Percentiles rank a stretch among this genome's conserved stretches.
Evolutionary conservation across 306 rosid genomes (phyloP).

Genomic region (Lotus japonicus): DNA sequence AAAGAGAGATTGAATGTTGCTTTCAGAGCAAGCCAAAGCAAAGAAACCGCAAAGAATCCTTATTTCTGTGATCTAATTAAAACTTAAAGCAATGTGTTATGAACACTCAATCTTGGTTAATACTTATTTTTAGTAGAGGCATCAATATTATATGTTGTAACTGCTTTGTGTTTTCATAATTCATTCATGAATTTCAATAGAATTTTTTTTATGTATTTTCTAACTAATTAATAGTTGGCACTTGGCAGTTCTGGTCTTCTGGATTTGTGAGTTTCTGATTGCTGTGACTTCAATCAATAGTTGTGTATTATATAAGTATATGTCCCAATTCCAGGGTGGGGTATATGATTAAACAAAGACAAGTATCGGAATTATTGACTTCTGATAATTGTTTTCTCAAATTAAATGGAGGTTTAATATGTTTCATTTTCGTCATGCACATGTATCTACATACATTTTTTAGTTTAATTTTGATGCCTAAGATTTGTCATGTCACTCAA

Average conservation of each 20-base stretch:
- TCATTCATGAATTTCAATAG: background rate
- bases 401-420: too few species aligned
- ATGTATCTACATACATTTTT: too few species aligned
- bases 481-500: too few species aligned
- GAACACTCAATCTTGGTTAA: background rate
- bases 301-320: background rate
- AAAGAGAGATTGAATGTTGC: slow-evolving; percentile 15
- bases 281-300: slow-evolving; percentile 21
- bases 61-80: slow-evolving; percentile 17
- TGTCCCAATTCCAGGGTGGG: background rate
- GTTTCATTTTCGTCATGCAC: too few species aligned
- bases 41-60: slow-evolving; percentile 27
- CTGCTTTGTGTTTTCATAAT: background rate
- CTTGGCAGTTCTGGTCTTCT: too few species aligned
- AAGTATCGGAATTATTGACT: background rate
- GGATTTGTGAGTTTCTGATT: slow-evolving; percentile 11
- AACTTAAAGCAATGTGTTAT: slow-evolving; percentile 9
- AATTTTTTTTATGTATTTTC: background rate
- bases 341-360: background rate
- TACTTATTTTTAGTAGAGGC: background rate
- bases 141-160: background rate
- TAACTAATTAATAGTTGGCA: background rate
- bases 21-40: slow-evolving; percentile 27
- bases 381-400: slow-evolving; percentile 5
- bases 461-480: too few species aligned